phyloP scores from a whole-genome alignment of 2,329 filamentous ascomycete species.

The Fusarium anthophilum region DNA sequence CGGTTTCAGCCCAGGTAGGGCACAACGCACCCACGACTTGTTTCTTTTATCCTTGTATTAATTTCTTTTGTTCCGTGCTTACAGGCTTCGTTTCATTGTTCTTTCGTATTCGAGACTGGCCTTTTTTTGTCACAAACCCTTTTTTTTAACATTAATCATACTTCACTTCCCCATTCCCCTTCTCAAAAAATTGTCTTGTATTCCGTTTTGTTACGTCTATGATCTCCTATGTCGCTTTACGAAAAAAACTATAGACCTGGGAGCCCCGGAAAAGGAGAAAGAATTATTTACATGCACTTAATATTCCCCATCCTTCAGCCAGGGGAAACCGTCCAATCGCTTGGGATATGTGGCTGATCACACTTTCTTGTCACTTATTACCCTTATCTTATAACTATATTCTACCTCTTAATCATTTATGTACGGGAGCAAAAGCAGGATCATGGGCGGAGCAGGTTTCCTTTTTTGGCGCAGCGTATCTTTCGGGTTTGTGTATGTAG shows the following conservation, averaged over 20 bases:
- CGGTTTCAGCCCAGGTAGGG: conserved; percentile 34
- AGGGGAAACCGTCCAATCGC: conserved; percentile 39
- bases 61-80: conserved; percentile 36
- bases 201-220: conserved; percentile 33
- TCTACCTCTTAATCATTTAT: conserved; percentile 26
- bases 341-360: conserved; percentile 38
- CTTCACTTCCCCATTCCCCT: conserved; percentile 26
- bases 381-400: conserved; percentile 30
- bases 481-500: conserved; percentile 33
- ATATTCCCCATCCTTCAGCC: conserved; percentile 38
- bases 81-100: conserved; percentile 34
- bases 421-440: conserved; percentile 26
- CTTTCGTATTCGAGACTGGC: conserved; percentile 25
- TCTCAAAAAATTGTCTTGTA: conserved; percentile 28
- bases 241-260: conserved; percentile 41
- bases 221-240: conserved; percentile 41
- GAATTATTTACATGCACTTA: conserved; percentile 42
- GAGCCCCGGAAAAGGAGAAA: conserved; percentile 41
- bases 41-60: conserved; percentile 32
- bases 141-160: conserved; percentile 31
- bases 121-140: conserved; percentile 31
- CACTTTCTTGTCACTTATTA: conserved; percentile 33
- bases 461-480: conserved; percentile 32
- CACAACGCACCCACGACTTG: conserved; percentile 33
- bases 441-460: conserved; percentile 13